A percentile compares a stretch with the other conserved stretches of the same genome.
phyloP scores from a whole-genome alignment of 2,329 filamentous ascomycete genomes.

The Aspergillus brunneoviolaceus region DNA sequence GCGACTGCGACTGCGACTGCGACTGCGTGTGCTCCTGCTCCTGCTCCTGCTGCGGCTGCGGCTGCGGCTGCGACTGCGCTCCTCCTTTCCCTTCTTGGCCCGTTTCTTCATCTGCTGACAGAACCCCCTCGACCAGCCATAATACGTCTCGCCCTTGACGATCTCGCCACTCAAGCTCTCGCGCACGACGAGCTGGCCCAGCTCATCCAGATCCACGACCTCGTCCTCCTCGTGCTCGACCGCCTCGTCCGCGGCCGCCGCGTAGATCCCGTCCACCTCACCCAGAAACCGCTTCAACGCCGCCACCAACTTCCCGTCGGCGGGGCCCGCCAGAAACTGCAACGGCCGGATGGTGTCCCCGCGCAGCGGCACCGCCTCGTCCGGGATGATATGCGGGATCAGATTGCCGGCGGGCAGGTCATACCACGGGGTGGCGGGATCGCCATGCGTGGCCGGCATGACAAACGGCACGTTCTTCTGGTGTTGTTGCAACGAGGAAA shows the following conservation, averaged over 20 bases:
- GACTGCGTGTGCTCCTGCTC: constrained; percentile 41
- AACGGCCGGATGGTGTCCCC: constrained; percentile 69
- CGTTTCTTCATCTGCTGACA: constrained; percentile 73
- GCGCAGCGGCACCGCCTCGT: constrained; percentile 72
- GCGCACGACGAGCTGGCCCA: constrained; percentile 67
- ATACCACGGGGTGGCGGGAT: constrained; percentile 70
- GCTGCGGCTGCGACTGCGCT: constrained; percentile 40
- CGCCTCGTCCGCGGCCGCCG: constrained; percentile 44
- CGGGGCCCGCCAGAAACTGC: constrained; percentile 67
- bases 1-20: constrained; percentile 51
- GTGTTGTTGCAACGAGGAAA: constrained; percentile 5
- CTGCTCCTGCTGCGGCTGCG: constrained; percentile 32
- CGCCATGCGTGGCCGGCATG: constrained; percentile 75
- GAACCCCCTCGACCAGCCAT: constrained; percentile 80
- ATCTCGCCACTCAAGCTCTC: constrained; percentile 68
- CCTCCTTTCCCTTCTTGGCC: constrained; percentile 23
- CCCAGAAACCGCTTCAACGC: constrained; percentile 70
- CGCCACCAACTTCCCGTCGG: constrained; percentile 62
- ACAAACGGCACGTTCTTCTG: constrained; percentile 60
- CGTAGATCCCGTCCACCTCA: constrained; percentile 68
- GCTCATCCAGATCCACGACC: constrained; percentile 66
- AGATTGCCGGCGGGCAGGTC: constrained; percentile 80
- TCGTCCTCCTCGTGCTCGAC: constrained; percentile 49
- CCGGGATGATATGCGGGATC: constrained; percentile 73
- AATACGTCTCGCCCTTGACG: constrained; percentile 71